A percentile compares a stretch with the other conserved stretches of the same genome.
Conservation (phyloP, 192 early-diverging fungal species). For the Oehlia diaphana region DNA sequence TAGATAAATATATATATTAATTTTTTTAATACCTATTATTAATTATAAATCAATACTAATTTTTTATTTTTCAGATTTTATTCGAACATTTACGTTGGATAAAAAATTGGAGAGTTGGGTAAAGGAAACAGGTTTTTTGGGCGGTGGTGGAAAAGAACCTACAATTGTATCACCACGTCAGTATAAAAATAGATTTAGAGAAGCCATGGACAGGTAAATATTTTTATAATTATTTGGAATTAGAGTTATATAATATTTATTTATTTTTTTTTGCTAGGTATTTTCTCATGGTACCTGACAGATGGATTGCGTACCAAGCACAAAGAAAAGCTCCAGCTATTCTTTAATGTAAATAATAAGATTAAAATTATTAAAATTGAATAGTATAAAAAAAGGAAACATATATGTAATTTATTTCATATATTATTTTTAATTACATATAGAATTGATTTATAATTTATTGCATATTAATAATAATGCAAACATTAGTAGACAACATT, state of each 20-base stretch:
- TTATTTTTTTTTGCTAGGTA: slow-evolving; percentile 35
- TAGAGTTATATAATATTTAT: not conserved
- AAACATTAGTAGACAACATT: too few species aligned
- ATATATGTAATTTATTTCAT: too few species aligned
- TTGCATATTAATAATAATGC: too few species aligned
- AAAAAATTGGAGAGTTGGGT: slow-evolving; percentile 99
- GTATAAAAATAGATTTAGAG: slow-evolving; percentile 91
- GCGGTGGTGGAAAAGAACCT: slow-evolving; percentile 89
- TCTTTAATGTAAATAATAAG: slow-evolving; percentile 9
- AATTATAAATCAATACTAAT: too few species aligned
- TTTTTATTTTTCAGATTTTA: slow-evolving; percentile 70
- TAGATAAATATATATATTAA: not conserved
- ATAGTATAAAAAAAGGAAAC: too few species aligned
- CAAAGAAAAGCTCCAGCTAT: not conserved
- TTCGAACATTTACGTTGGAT: slow-evolving; percentile 98
- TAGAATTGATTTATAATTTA: too few species aligned
- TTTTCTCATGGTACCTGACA: slow-evolving; percentile 84
- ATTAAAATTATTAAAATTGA: too few species aligned
- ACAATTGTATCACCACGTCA: slow-evolving; percentile 95
- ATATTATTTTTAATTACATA: too few species aligned
- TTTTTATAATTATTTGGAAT: not conserved
- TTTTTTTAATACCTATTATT: too few species aligned
- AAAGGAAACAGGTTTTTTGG: slow-evolving; percentile 88
- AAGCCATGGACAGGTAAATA: slow-evolving; percentile 84
- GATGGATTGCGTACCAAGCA: slow-evolving; percentile 29